phyloP scores from a whole-genome alignment of 2,329 filamentous ascomycete species.

The Neospermospora avenae region DNA sequence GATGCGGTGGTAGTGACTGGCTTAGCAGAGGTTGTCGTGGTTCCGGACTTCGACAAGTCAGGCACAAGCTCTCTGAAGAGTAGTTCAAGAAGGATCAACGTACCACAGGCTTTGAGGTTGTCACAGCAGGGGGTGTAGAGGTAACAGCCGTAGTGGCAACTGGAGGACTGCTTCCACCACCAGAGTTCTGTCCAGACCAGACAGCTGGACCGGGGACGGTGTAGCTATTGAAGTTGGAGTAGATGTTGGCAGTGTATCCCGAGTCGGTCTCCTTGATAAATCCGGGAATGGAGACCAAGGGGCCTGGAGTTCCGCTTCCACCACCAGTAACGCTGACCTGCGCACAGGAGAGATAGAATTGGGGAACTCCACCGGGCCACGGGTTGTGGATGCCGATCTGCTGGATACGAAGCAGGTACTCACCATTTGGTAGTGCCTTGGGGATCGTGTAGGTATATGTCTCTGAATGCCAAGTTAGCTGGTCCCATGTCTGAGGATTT shows the following conservation, averaged over 20 bases:
- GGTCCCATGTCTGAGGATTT: background rate
- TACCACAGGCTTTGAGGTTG: constrained; percentile 1
- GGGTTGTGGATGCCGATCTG: constrained; percentile 34
- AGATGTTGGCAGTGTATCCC: constrained; percentile 31
- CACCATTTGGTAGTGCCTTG: constrained; percentile 26
- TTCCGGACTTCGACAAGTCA: background rate
- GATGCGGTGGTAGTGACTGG: constrained; percentile 1
- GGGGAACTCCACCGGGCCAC: constrained; percentile 28
- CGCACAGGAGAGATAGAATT: constrained; percentile 34
- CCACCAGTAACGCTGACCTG: constrained; percentile 32
- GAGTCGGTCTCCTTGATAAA: constrained; percentile 25
- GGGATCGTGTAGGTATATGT: constrained; percentile 33
- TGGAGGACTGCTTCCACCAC: background rate
- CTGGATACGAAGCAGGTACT: constrained; percentile 33
- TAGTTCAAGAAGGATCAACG: background rate
- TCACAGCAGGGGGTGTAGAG: background rate
- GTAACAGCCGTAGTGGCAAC: background rate
- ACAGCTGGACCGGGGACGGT: constrained; percentile 32
- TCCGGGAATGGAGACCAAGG: constrained; percentile 31
- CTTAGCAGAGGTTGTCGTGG: background rate
- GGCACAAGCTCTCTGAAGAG: background rate
- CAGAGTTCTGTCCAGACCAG: constrained; percentile 22
- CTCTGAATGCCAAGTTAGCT: constrained; percentile 16
- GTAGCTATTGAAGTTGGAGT: constrained; percentile 31
- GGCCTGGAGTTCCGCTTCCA: constrained; percentile 28